These are phyloP conservation scores for Albatrellus ellisii DNA, from an alignment of 768 basidiomycete species.

Conservation along the genomic window DNA sequence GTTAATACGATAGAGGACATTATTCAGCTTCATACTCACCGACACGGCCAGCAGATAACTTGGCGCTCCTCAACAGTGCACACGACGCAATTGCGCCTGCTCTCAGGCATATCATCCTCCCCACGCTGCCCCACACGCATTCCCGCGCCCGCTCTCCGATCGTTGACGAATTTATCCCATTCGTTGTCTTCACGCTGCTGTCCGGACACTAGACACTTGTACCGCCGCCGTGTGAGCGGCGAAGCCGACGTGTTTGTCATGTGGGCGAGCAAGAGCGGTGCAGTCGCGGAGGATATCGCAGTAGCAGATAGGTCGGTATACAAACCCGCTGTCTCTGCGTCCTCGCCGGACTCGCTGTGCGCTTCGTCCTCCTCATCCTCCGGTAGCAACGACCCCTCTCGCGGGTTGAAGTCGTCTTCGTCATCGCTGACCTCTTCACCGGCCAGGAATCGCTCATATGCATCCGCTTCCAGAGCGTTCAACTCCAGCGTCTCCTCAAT, in stretches of 20 bases:
- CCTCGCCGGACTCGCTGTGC: conserved; percentile 13
- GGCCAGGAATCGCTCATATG: conserved; percentile 45
- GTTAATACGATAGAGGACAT: neutral
- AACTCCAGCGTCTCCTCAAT: neutral
- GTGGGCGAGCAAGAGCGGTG: conserved; percentile 42
- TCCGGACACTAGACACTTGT: conserved; percentile 23
- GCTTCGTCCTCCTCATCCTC: conserved; percentile 7
- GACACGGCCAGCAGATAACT: conserved; percentile 80
- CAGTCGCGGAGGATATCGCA: conserved; percentile 20
- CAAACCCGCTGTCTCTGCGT: conserved; percentile 27
- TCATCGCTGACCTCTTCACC: conserved; percentile 44
- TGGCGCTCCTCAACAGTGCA: conserved; percentile 56
- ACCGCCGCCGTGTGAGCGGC: conserved; percentile 37
- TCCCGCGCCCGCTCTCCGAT: conserved; percentile 16
- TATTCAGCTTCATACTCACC: conserved; percentile 27
- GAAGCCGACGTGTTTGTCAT: conserved; percentile 29
- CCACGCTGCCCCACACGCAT: neutral
- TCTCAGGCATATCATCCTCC: conserved; percentile 14
- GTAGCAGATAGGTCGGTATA: conserved; percentile 40
- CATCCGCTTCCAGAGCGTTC: conserved; percentile 22
- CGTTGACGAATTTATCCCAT: conserved; percentile 21
- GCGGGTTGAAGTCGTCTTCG: conserved; percentile 26
- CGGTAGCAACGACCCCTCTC: conserved; percentile 1
- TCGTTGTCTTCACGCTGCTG: conserved; percentile 11
- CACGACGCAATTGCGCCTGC: conserved; percentile 43